Base-by-base conservation (phyloP, 2,329 filamentous ascomycete genomes). In the Xylaria sp. region DNA sequence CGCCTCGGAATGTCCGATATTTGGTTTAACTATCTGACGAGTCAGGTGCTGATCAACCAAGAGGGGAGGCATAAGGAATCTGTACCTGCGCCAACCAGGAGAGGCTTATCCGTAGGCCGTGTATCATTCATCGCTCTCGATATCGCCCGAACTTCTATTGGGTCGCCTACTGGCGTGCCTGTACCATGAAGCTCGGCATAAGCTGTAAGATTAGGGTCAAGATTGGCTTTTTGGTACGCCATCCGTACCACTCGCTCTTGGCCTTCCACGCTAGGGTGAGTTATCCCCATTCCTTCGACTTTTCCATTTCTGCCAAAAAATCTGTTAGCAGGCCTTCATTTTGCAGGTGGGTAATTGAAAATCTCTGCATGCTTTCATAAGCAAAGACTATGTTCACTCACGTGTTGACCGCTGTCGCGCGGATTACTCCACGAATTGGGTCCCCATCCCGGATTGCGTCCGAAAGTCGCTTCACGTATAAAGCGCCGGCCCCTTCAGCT, bases 371-470 rank as follows among this genome's bases (percentile, higher is more conserved):
- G 20, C 12, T 9, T 48, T 20, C 7, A 28, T 5, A 3, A 6
- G 44, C 18, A 18, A 34, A 4, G 13, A 48, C 18, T 56, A 7
- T 23, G 10, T 31, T 15, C 41, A 48, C 69, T 61, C 66, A 69
- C 70, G 77, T 75, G 67, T 80, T 79, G 10, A 75, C 74, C 2
- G 67, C 70, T 6, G 64, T 70, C n/a, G 57, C 25, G n/a, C 70
- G 73, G 55, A 80, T 73, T 1, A 78, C 73, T 25, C 74, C 76
- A 7, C 77, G 71, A 41, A 80, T 76, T 2, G 73, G 67, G 56
- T 80, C 73, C 12, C 69, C 67, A 63, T 78, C 58, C 9, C 73
- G 69, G 4, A 78, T 67, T n/a, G 78, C 79, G 39, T 76, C 76
- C 1, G 68, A 66, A 20, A 79, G 70, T n/a, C 74, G 69, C 56